phyloP scores from a whole-genome alignment of 2,329 filamentous ascomycete species.

The Pseudogymnoascus sp. region DNA sequence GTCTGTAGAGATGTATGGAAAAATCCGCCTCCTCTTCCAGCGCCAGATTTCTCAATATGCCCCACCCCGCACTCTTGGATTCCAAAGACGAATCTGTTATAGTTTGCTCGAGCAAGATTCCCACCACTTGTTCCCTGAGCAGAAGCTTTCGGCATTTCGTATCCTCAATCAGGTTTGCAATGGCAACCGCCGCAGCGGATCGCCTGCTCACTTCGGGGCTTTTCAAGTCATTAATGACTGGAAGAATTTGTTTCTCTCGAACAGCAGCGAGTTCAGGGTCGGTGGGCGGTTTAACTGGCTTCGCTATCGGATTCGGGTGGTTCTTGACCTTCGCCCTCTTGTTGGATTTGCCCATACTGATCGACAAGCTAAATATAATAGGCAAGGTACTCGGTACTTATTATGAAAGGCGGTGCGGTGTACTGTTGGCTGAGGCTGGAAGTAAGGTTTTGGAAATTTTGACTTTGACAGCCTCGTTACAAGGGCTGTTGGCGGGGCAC shows the following conservation, averaged over 20 bases:
- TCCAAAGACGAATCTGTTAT: constrained; percentile 54
- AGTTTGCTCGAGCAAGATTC: constrained; percentile 53
- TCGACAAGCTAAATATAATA: background rate
- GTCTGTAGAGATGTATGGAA: constrained; percentile 54
- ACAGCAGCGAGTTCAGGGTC: constrained; percentile 56
- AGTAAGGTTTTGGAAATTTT: constrained; percentile 9
- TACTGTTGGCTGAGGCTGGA: background rate
- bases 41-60: constrained; percentile 51
- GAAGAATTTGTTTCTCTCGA: constrained; percentile 54
- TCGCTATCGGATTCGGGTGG: constrained; percentile 47
- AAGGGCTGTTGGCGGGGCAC: background rate
- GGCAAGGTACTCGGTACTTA: background rate
- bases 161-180: constrained; percentile 55
- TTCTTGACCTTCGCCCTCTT: constrained; percentile 43
- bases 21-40: constrained; percentile 59
- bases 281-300: constrained; percentile 49
- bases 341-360: constrained; percentile 49
- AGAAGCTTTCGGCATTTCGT: constrained; percentile 54
- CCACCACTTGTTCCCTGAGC: constrained; percentile 56
- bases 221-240: constrained; percentile 51
- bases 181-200: constrained; percentile 48
- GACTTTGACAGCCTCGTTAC: constrained; percentile 8
- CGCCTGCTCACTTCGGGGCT: constrained; percentile 51
- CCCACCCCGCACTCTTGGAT: constrained; percentile 58
- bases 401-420: background rate